Evolutionary conservation across 306 rosid genomes (phyloP).

Genomic region (Cicer bijugum): DNA sequence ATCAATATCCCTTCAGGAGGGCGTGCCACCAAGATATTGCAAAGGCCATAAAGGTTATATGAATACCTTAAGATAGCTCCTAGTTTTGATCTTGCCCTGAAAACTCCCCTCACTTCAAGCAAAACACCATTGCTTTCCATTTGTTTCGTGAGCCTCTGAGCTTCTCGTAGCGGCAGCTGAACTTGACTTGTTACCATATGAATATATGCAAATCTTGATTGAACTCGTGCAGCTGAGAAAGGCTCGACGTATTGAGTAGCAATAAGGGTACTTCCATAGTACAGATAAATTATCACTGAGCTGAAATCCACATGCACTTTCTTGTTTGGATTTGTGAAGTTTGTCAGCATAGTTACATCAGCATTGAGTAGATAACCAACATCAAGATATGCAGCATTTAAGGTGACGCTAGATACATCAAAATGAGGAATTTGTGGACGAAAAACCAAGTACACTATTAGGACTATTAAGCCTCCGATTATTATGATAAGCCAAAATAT

Average conservation of each 20-base stretch:
- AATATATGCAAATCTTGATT: conserved; percentile 58
- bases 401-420: conserved; percentile 62
- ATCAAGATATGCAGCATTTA: conserved; percentile 92
- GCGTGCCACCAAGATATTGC: conserved; percentile 61
- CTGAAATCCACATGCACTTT: conserved; percentile 81
- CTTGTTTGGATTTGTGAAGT: conserved; percentile 92
- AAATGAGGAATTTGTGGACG: conserved; percentile 83
- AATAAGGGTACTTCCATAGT: conserved; percentile 71
- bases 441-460: conserved; percentile 76
- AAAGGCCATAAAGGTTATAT: conserved; percentile 63
- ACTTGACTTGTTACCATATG: conserved; percentile 82
- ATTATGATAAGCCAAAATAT: conserved; percentile 81
- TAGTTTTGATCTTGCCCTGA: conserved; percentile 71
- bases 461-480: conserved; percentile 74
- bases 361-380: conserved; percentile 88
- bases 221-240: conserved; percentile 63
- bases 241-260: conserved; percentile 72
- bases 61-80: conserved; percentile 75
- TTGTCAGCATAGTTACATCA: conserved; percentile 74
- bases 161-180: conserved; percentile 61
- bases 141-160: conserved; percentile 64
- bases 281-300: conserved; percentile 57
- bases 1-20: conserved; percentile 77
- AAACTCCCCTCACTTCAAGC: conserved; percentile 62
- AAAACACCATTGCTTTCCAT: conserved; percentile 60